phyloP scores from a whole-genome alignment of 371 early-diverging fungal genomes.

The Mortierella sp. region DNA sequence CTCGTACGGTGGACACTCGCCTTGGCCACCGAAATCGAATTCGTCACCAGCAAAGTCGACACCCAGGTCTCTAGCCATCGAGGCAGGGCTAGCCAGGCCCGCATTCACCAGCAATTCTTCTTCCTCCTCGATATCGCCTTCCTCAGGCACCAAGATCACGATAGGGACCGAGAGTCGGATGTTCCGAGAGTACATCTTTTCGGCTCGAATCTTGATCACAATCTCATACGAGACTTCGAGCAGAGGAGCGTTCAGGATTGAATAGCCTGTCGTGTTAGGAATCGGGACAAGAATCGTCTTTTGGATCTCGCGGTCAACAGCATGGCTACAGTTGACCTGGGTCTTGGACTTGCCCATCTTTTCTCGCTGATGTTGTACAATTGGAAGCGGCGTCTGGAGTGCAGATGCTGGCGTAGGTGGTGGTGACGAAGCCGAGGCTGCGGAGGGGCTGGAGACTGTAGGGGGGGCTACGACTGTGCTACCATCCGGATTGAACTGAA shows the following conservation, averaged over 20 bases:
- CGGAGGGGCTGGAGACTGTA: not conserved
- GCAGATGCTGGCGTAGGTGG: slow-evolving; percentile 2
- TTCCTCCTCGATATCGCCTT: slow-evolving; percentile 45
- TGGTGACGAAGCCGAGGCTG: not conserved
- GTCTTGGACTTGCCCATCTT: slow-evolving; percentile 42
- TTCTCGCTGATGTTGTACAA: slow-evolving; percentile 47
- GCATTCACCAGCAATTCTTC: slow-evolving; percentile 23
- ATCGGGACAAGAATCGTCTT: slow-evolving; percentile 44
- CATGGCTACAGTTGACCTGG: slow-evolving; percentile 29
- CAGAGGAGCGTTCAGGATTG: slow-evolving; percentile 48
- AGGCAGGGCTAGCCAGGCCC: slow-evolving; percentile 14
- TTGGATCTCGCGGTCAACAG: slow-evolving; percentile 53
- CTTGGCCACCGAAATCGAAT: slow-evolving; percentile 40
- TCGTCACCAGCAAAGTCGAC: slow-evolving; percentile 38
- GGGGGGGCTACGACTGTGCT: slow-evolving; percentile 12
- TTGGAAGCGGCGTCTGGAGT: slow-evolving; percentile 12
- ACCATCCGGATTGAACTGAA: slow-evolving; percentile 17
- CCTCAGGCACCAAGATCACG: slow-evolving; percentile 45
- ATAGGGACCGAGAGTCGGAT: slow-evolving; percentile 40
- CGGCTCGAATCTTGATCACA: slow-evolving; percentile 52
- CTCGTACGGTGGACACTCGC: slow-evolving; percentile 50
- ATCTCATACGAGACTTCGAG: slow-evolving; percentile 51
- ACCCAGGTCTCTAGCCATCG: slow-evolving; percentile 21
- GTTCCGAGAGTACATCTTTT: slow-evolving; percentile 30
- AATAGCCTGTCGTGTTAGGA: slow-evolving; percentile 33